Evolutionary conservation across 352 stramenopile species (phyloP), one percentile per base, ranked within the genome.

Genomic region (Phytophthora meadii): DNA sequence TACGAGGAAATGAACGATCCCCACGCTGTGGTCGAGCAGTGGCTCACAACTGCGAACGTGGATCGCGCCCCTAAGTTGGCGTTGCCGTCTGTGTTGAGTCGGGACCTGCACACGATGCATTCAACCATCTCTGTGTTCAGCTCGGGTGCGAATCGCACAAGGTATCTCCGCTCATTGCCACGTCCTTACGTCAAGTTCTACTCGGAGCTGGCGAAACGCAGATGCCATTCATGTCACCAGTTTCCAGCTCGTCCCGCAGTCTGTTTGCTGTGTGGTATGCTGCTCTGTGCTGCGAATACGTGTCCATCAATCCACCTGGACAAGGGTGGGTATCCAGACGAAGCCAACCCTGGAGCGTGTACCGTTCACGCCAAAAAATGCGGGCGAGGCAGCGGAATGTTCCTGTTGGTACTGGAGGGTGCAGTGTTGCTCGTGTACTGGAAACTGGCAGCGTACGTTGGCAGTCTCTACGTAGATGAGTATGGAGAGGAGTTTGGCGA

Each of bases 401-500:
- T 96, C 62, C 42, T 96, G 30, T 55, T 96, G 2, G 86, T 94
- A 46, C 70, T 96, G 14, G 88, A 96, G 70, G 88, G 88, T 19
- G 87, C 86, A 2, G 88, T 94, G 63, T 57, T 96, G 61, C 76
- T 96, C 15, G 85, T 96, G 58, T 94, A 93, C 55, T 93, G 86
- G 79, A 95, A 95, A 63, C 60, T 95, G 41, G 87, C 88, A 1
- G 85, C 88, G 10, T 95, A 93, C 42, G 86, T 93, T 4, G 79
- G 82, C 34, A 94, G 86, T 54, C 59, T 94, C 50, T 96, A 94
- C 48, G 84, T 96, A 55, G 88, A 96, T 66, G 88, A 94, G 66
- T 94, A 96, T 62, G 88, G 88, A 28, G 88, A 96, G 66, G 88
- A 93, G 57, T 94, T 94, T 77, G 87, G 88, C 34, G 88, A 96